Conservation (phyloP, 371 early-diverging fungal species). For the Mortierella sp. region DNA sequence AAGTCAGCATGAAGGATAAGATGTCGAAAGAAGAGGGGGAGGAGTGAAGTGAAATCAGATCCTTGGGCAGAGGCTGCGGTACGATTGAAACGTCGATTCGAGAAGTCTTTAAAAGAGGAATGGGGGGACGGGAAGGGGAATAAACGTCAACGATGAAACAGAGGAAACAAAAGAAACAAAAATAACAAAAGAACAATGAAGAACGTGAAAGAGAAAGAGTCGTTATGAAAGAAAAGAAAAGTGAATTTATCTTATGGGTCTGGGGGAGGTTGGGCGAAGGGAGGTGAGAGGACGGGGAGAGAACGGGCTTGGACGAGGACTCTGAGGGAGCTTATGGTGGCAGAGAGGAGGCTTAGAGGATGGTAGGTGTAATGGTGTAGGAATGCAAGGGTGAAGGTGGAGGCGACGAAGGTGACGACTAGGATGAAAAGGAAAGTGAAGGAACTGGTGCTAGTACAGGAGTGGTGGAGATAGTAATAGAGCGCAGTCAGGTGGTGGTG, state of each 20-base stretch:
- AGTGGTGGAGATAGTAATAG: not conserved
- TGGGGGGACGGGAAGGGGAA: not conserved
- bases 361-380: not conserved
- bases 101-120: not conserved
- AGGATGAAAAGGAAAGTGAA: not conserved
- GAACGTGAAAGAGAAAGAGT: not conserved
- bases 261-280: slow-evolving; percentile 38
- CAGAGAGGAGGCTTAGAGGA: not conserved
- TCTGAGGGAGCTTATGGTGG: slow-evolving; percentile 9
- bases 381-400: not conserved
- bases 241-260: slow-evolving; percentile 29
- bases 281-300: slow-evolving; percentile 13
- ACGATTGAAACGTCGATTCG: slow-evolving; percentile 13
- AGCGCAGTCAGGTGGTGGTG: not conserved
- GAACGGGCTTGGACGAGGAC: slow-evolving; percentile 14
- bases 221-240: not conserved
- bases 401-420: not conserved
- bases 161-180: not conserved
- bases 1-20: slow-evolving; percentile 45
- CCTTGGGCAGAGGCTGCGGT: slow-evolving; percentile 27
- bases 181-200: not conserved
- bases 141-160: not conserved
- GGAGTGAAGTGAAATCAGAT: not conserved
- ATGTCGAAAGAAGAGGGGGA: slow-evolving; percentile 15
- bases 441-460: slow-evolving; percentile 8